phyloP scores from a whole-genome alignment of 768 basidiomycete genomes.

The Dentipellis sp. region DNA sequence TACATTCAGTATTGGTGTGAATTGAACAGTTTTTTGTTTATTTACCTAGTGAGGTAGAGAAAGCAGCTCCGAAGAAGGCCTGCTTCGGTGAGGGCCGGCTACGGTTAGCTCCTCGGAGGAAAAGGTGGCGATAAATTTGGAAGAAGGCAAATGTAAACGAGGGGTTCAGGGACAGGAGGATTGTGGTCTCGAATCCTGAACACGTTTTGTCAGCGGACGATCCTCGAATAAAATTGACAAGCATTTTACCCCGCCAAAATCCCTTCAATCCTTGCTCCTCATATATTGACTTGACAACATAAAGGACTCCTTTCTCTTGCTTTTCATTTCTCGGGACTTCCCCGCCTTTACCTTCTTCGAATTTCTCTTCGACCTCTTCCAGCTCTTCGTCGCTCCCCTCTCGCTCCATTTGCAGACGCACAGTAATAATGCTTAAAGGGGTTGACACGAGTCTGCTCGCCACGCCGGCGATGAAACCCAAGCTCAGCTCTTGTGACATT shows the following conservation, averaged over 20 bases:
- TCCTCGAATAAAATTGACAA: background rate
- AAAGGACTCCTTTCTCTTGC: background rate
- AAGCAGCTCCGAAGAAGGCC: constrained; percentile 48
- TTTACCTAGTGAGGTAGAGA: constrained; percentile 40
- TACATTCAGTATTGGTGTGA: background rate
- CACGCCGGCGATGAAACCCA: constrained; percentile 51
- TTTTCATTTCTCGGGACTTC: background rate
- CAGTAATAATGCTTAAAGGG: constrained; percentile 47
- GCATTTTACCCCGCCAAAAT: constrained; percentile 43
- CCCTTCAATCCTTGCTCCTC: constrained; percentile 38
- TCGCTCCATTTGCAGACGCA: constrained; percentile 39
- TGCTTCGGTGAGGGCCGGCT: constrained; percentile 29
- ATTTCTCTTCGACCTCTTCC: constrained; percentile 16
- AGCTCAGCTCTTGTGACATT: constrained; percentile 36
- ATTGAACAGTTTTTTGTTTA: background rate
- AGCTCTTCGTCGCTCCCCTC: constrained; percentile 19
- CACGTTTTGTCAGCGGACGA: background rate
- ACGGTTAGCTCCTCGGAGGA: constrained; percentile 17
- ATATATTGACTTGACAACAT: constrained; percentile 27
- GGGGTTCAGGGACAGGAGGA: constrained; percentile 44
- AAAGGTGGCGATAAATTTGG: constrained; percentile 37
- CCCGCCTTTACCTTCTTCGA: background rate
- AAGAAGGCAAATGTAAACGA: constrained; percentile 48
- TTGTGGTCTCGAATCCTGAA: constrained; percentile 40
- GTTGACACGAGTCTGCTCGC: constrained; percentile 44